Evolutionary conservation across 441 rosid genomes (phyloP).

Genomic region (Bocquillonia castaneifolia): DNA sequence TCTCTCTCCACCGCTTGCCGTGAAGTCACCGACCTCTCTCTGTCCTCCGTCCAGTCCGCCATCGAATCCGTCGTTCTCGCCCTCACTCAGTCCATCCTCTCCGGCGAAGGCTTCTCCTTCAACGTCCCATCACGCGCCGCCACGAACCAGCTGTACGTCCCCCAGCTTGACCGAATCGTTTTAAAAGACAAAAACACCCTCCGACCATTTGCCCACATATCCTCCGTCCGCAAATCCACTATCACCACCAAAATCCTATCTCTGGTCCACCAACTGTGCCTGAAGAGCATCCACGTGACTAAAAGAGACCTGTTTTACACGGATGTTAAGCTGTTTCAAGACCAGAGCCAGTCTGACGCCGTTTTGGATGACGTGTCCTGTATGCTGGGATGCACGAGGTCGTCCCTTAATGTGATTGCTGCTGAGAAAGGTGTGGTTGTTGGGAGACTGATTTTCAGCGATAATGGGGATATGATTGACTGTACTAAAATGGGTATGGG

Average conservation of each 20-base stretch:
- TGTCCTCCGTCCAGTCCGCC: constrained; percentile 66
- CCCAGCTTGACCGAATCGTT: constrained; percentile 97
- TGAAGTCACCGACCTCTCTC: constrained; percentile 81
- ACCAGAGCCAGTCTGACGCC: constrained; percentile 82
- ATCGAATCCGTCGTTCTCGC: constrained; percentile 72
- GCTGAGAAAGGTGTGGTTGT: constrained; percentile 94
- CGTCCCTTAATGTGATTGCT: constrained; percentile 85
- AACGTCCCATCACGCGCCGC: constrained; percentile 92
- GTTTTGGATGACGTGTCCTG: constrained; percentile 90
- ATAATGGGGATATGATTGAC: constrained; percentile 93
- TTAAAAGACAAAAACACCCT: constrained; percentile 83
- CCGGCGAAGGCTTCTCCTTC: constrained; percentile 82
- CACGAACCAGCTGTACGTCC: constrained; percentile 89
- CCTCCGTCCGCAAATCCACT: constrained; percentile 83
- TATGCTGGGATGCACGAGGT: constrained; percentile 85
- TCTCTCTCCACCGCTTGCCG: constrained; percentile 66
- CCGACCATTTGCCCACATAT: constrained; percentile 74
- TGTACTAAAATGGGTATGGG: constrained; percentile 98
- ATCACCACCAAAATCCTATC: constrained; percentile 80
- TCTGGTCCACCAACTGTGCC: constrained; percentile 80
- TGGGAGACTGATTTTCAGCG: constrained; percentile 86
- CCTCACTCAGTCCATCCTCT: constrained; percentile 66
- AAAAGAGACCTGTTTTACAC: constrained; percentile 98
- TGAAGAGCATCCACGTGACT: constrained; percentile 77
- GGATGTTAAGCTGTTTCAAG: constrained; percentile 93